phyloP scores from a whole-genome alignment of 106 monocot genomes.

The Acorus calamus region DNA sequence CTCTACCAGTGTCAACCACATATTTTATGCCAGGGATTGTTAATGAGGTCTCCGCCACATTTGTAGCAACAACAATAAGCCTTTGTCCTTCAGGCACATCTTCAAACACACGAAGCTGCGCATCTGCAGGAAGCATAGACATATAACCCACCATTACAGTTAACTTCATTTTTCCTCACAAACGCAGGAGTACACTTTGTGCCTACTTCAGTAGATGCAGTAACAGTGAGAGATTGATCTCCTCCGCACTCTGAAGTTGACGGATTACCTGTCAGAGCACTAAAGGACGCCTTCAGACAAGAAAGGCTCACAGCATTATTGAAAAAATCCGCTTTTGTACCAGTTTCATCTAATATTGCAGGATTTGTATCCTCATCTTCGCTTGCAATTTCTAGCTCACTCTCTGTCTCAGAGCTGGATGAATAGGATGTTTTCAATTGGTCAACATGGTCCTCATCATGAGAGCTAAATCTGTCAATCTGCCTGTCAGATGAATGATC shows the following conservation, averaged over 20 bases:
- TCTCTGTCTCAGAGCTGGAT: slow-evolving; percentile 54
- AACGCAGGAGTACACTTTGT: slow-evolving; percentile 2
- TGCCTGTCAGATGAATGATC: slow-evolving; percentile 15
- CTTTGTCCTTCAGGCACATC: slow-evolving; percentile 65
- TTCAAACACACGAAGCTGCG: slow-evolving; percentile 76
- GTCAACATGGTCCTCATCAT: slow-evolving; percentile 37
- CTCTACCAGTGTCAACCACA: slow-evolving; percentile 95
- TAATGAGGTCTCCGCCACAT: slow-evolving; percentile 96
- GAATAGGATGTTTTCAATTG: slow-evolving; percentile 22
- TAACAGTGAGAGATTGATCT: slow-evolving; percentile 7
- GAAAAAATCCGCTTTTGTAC: slow-evolving; percentile 35
- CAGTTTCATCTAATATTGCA: slow-evolving; percentile 20
- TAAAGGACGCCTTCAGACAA: slow-evolving; percentile 74
- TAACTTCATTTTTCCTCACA: not conserved
- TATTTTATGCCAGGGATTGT: slow-evolving; percentile 98
- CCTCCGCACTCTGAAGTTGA: slow-evolving; percentile 7
- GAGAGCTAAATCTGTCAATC: slow-evolving; percentile 41
- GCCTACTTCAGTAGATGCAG: slow-evolving; percentile 7
- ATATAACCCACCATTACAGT: slow-evolving; percentile 23
- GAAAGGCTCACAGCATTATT: slow-evolving; percentile 39
- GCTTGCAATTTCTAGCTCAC: slow-evolving; percentile 28
- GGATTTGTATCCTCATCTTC: slow-evolving; percentile 29
- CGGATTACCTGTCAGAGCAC: slow-evolving; percentile 35
- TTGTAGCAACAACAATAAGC: slow-evolving; percentile 86
- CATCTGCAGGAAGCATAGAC: slow-evolving; percentile 74